phyloP scores from a whole-genome alignment of 805 yeast genomes.

The Teunomyces gatunensis region DNA sequence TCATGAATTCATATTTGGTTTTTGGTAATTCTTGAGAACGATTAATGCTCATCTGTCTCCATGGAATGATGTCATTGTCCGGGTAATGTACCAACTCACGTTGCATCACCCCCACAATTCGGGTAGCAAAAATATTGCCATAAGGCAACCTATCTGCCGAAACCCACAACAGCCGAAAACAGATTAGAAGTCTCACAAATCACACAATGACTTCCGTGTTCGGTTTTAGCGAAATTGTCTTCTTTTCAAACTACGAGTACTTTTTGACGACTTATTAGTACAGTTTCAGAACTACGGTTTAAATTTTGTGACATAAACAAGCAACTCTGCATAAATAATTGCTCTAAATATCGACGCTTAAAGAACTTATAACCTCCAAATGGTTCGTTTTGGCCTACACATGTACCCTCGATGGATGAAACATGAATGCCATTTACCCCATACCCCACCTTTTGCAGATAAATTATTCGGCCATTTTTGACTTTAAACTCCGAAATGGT shows the following conservation, averaged over 20 bases:
- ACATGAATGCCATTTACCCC: no score
- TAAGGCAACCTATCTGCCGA: neutral
- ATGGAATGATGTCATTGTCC: neutral
- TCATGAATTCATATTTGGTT: neutral
- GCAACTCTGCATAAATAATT: no score
- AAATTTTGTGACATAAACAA: no score
- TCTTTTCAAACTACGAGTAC: neutral
- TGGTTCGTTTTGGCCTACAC: no score
- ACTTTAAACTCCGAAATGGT: neutral
- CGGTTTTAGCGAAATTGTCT: neutral
- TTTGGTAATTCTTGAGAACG: neutral
- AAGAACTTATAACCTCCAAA: no score
- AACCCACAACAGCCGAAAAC: neutral
- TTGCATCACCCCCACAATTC: conserved; percentile 1
- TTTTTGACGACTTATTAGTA: neutral
- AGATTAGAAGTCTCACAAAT: neutral
- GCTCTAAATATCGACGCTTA: no score
- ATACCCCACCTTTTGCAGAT: no score
- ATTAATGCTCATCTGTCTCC: neutral
- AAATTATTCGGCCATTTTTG: neutral
- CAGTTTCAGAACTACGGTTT: no score
- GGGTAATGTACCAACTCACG: neutral
- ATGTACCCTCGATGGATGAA: no score
- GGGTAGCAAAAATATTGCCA: neutral
- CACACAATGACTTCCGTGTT: neutral